phyloP scores from a whole-genome alignment of 768 basidiomycete genomes.

The Auricularia auricula-judae region DNA sequence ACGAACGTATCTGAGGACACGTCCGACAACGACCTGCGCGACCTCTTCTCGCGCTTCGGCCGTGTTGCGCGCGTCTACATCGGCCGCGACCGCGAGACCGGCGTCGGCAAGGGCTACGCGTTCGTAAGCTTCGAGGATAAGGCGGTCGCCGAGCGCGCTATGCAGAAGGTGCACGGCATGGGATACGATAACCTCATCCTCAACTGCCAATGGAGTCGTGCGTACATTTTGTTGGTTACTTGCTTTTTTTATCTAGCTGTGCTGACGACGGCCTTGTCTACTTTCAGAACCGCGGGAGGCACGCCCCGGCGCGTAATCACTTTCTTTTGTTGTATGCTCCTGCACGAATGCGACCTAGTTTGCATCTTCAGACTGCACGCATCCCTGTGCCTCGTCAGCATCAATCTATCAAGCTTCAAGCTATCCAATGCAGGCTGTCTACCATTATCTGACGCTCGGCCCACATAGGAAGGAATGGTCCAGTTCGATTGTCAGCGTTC shows the following conservation, averaged over 20 bases:
- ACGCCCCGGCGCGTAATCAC: not conserved
- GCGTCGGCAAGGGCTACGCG: slow-evolving; percentile 91
- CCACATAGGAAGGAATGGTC: no score
- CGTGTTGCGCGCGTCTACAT: slow-evolving; percentile 85
- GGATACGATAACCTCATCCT: slow-evolving; percentile 90
- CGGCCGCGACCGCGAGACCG: slow-evolving; percentile 88
- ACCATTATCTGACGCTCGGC: no score
- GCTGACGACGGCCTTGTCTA: not conserved
- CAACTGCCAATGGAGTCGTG: slow-evolving; percentile 55
- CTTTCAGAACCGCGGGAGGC: slow-evolving; percentile 26
- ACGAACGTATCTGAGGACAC: slow-evolving; percentile 96
- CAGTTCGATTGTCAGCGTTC: no score
- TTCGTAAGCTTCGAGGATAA: slow-evolving; percentile 92
- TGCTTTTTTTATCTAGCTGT: not conserved
- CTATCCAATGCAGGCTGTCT: no score
- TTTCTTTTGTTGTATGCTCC: no score
- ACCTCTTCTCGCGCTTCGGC: slow-evolving; percentile 80
- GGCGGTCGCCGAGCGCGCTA: slow-evolving; percentile 70
- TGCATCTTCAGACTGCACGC: no score
- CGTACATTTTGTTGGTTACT: slow-evolving; percentile 16
- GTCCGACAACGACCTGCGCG: slow-evolving; percentile 86
- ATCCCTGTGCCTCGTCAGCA: no score
- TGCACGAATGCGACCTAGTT: no score
- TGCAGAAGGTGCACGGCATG: slow-evolving; percentile 83
- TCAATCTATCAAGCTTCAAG: no score